Conservation (phyloP, 345 rosid genomes). For the Eucalyptus pumila region DNA sequence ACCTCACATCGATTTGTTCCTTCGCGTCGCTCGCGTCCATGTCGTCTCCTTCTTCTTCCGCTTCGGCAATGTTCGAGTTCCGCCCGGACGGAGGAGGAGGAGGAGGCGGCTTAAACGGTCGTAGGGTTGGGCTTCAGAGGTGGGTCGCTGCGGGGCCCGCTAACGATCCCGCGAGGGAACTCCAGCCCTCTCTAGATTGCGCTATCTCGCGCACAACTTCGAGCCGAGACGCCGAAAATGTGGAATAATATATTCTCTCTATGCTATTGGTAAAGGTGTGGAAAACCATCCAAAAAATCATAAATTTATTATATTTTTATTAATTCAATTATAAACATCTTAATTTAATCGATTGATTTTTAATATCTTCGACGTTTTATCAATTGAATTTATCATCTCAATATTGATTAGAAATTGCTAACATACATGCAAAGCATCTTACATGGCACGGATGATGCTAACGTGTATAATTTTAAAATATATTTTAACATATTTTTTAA, state of each 20-base stretch:
- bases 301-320: no score
- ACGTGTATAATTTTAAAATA: no score
- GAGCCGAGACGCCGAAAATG: neutral
- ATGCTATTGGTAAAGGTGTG: neutral
- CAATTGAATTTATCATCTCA: no score
- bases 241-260: neutral
- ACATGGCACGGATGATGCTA: accelerated
- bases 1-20: slow-evolving; percentile 40
- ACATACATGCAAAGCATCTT: accelerated
- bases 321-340: neutral
- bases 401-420: no score
- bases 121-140: neutral
- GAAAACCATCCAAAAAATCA: neutral
- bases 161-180: neutral
- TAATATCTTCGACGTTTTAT: accelerated
- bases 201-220: neutral
- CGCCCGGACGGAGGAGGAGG: neutral
- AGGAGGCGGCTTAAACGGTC: neutral
- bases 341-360: no score
- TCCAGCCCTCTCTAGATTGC: neutral
- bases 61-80: neutral
- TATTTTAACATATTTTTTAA: accelerated
- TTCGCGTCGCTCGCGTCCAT: neutral
- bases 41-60: neutral
- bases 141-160: neutral